Conservation (phyloP, 108 stramenopile genomes). For the Cyclotella baltica region DNA sequence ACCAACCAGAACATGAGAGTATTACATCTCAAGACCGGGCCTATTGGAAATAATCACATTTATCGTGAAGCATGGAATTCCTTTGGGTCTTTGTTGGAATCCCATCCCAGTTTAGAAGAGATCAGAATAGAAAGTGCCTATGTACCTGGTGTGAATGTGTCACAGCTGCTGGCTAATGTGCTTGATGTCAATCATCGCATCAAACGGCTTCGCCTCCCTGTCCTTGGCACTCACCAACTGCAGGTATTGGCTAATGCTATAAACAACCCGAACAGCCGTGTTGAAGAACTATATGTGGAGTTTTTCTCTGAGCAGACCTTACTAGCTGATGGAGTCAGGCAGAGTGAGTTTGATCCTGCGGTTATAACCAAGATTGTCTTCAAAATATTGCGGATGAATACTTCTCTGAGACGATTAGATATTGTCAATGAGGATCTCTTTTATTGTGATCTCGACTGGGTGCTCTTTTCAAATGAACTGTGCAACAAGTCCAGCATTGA, state of each 20-base stretch:
- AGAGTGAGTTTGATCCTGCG: too few species aligned
- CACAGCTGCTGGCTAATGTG: too few species aligned
- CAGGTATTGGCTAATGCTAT: background rate
- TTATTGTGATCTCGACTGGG: background rate
- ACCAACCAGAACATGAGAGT: too few species aligned
- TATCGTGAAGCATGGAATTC: too few species aligned
- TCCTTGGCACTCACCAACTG: background rate
- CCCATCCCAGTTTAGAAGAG: too few species aligned
- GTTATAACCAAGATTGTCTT: too few species aligned
- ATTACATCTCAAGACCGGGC: too few species aligned
- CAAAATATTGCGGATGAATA: background rate
- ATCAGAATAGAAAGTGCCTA: too few species aligned
- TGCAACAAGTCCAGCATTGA: background rate
- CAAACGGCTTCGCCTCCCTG: background rate
- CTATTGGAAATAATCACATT: too few species aligned
- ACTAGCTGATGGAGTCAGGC: background rate
- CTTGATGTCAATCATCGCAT: too few species aligned
- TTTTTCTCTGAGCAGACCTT: background rate
- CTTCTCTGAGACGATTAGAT: background rate
- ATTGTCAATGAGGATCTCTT: background rate
- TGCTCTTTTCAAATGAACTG: background rate
- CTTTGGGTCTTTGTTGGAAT: too few species aligned
- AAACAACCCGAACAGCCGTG: background rate
- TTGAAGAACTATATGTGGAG: background rate
- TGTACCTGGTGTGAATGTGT: too few species aligned